These are phyloP conservation scores for Polyporus arcularius DNA, from an alignment of 768 basidiomycete species.

Conservation along the genomic window DNA sequence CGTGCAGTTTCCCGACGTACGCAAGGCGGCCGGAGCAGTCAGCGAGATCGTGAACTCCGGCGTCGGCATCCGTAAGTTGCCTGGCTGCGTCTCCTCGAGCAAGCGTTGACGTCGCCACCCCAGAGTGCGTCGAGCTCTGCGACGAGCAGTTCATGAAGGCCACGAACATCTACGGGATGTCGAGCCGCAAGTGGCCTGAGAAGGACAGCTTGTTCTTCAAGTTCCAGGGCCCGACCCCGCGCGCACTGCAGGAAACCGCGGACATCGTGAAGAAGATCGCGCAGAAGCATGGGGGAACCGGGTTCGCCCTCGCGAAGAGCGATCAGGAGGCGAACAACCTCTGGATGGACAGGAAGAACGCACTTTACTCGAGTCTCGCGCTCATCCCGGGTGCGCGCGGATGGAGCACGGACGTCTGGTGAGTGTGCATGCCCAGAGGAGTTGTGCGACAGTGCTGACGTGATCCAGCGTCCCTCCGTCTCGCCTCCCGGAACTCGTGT, in stretches of 20 bases:
- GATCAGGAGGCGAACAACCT: slow-evolving; percentile 67
- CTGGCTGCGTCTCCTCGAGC: background rate
- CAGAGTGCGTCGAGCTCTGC: slow-evolving; percentile 84
- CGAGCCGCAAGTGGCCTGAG: slow-evolving; percentile 56
- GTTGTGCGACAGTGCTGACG: background rate
- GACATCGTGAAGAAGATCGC: slow-evolving; percentile 57
- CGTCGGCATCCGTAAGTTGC: slow-evolving; percentile 69
- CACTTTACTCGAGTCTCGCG: slow-evolving; percentile 55
- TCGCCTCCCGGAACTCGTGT: slow-evolving; percentile 61
- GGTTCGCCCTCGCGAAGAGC: slow-evolving; percentile 63
- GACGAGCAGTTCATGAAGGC: slow-evolving; percentile 72
- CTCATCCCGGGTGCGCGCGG: slow-evolving; percentile 56
- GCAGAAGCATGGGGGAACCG: slow-evolving; percentile 64
- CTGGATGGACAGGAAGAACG: slow-evolving; percentile 78
- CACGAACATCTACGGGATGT: slow-evolving; percentile 56
- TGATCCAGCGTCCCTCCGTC: slow-evolving; percentile 58
- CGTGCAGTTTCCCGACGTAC: slow-evolving; percentile 80
- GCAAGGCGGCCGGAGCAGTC: slow-evolving; percentile 72
- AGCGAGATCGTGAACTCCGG: slow-evolving; percentile 69
- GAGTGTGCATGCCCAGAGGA: slow-evolving; percentile 12
- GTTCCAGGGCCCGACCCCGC: slow-evolving; percentile 62
- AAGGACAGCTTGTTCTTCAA: slow-evolving; percentile 84
- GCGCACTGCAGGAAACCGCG: slow-evolving; percentile 62
- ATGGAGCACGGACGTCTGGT: slow-evolving; percentile 82
- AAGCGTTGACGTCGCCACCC: background rate